Percentiles rank a stretch among this genome's conserved stretches.
Evolutionary conservation across 2,329 filamentous ascomycete species (phyloP).

Genomic region (Polytolypa hystricis): DNA sequence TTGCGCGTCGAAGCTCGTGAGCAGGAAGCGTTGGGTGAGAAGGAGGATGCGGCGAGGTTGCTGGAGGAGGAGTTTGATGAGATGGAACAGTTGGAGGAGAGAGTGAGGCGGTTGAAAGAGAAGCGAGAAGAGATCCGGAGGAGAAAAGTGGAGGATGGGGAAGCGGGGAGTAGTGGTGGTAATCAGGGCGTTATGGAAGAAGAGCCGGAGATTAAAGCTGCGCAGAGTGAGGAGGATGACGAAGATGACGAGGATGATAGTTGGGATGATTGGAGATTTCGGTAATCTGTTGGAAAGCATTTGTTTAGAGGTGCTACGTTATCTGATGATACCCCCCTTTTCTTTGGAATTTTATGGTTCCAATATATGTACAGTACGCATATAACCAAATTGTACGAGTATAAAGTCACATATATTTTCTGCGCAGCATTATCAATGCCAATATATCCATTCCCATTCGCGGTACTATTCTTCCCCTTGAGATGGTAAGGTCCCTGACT

Average conservation of each 20-base stretch:
- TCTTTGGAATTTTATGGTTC: too few species aligned
- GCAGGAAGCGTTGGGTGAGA: constrained; percentile 53
- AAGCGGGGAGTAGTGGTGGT: constrained; percentile 24
- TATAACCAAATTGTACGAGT: too few species aligned
- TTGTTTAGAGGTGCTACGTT: not conserved
- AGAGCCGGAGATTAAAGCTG: constrained; percentile 22
- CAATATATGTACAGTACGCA: too few species aligned
- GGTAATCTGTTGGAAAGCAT: constrained; percentile 1
- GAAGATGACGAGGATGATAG: constrained; percentile 46
- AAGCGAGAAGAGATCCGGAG: constrained; percentile 56
- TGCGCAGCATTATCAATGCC: too few species aligned
- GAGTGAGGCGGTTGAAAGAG: constrained; percentile 58
- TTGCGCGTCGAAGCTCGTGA: constrained; percentile 35
- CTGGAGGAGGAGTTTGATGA: constrained; percentile 71
- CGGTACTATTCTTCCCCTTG: too few species aligned
- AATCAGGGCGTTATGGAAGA: constrained; percentile 20
- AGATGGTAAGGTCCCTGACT: too few species aligned
- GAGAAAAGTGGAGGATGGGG: constrained; percentile 26
- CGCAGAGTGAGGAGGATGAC: constrained; percentile 37
- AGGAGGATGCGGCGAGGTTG: constrained; percentile 62
- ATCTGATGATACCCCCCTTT: constrained; percentile 5
- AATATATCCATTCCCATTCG: too few species aligned
- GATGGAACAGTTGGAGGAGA: constrained; percentile 67
- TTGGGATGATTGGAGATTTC: constrained; percentile 36
- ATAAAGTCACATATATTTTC: too few species aligned